Evolutionary conservation across 805 yeast species (phyloP).

Genomic region (Candida khao-thaluensis): DNA sequence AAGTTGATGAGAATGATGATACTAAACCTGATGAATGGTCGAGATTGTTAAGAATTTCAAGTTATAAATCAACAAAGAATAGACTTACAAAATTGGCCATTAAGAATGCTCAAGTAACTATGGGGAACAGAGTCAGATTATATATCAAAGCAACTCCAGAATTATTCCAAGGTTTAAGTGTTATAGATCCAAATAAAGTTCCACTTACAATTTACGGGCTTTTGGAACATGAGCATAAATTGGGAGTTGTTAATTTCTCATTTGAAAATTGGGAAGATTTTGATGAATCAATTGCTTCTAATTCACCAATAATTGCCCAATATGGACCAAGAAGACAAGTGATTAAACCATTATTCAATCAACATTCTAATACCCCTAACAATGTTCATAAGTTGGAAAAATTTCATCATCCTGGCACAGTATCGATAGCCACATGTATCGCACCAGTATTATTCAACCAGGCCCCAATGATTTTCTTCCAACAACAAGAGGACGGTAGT

Average conservation of each 20-base stretch:
- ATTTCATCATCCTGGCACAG: constrained; percentile 72
- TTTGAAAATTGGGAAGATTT: constrained; percentile 88
- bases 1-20: constrained; percentile 76
- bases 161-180: neutral
- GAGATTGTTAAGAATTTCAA: constrained; percentile 68
- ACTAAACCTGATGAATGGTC: constrained; percentile 77
- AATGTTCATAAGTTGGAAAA: constrained; percentile 85
- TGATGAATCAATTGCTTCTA: constrained; percentile 81
- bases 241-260: constrained; percentile 77
- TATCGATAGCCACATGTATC: constrained; percentile 76
- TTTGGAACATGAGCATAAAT: constrained; percentile 81
- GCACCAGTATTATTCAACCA: constrained; percentile 84
- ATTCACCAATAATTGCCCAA: constrained; percentile 78
- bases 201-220: constrained; percentile 73
- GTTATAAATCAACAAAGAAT: constrained; percentile 74
- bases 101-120: constrained; percentile 35
- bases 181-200: constrained; percentile 13
- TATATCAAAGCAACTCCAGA: constrained; percentile 40
- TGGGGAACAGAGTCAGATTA: constrained; percentile 64
- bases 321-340: constrained; percentile 89
- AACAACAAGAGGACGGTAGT: constrained; percentile 48
- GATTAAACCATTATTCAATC: constrained; percentile 80
- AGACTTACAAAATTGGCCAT: constrained; percentile 60
- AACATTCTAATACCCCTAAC: constrained; percentile 71
- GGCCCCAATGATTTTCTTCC: constrained; percentile 83